A percentile compares a stretch with the other conserved stretches of the same genome.
These are phyloP conservation scores for Pilaira anomala DNA, from an alignment of 192 early-diverging fungal genomes.

Conservation along the genomic window DNA sequence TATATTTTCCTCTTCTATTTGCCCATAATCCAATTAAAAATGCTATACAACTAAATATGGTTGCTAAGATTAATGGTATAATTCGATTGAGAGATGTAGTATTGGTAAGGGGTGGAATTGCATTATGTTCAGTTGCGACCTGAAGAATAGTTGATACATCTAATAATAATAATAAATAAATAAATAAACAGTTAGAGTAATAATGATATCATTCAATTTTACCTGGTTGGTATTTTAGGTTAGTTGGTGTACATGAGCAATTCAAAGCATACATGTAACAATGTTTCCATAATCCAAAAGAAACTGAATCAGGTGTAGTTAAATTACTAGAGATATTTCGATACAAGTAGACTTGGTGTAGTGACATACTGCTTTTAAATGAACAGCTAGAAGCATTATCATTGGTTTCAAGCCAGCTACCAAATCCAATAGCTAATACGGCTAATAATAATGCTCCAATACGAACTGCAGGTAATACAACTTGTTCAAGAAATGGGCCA, in stretches of 20 bases:
- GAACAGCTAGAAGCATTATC: conserved; percentile 8
- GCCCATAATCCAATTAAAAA: background rate
- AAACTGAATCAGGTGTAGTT: conserved; percentile 5
- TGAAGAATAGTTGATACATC: conserved; percentile 11
- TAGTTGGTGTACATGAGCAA: conserved; percentile 5
- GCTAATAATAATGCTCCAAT: conserved; percentile 3
- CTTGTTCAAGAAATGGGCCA: background rate
- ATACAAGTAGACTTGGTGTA: conserved; percentile 14
- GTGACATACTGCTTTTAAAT: conserved; percentile 12
- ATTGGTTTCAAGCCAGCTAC: conserved; percentile 15
- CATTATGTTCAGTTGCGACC: conserved; percentile 8
- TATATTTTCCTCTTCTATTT: background rate
- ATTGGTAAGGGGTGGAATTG: background rate
- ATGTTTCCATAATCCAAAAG: conserved; percentile 13
- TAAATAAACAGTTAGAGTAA: background rate
- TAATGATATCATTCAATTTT: background rate
- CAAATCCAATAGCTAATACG: conserved; percentile 13
- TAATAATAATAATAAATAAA: background rate
- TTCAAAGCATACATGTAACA: conserved; percentile 14
- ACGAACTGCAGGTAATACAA: conserved; percentile 4
- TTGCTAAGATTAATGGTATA: conserved; percentile 11
- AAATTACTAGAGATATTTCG: conserved; percentile 13
- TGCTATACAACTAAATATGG: background rate
- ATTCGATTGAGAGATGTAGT: background rate
- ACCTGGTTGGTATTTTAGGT: conserved; percentile 13